Conservation (phyloP, 106 monocot species). For the Phalaenopsis aphrodite region DNA sequence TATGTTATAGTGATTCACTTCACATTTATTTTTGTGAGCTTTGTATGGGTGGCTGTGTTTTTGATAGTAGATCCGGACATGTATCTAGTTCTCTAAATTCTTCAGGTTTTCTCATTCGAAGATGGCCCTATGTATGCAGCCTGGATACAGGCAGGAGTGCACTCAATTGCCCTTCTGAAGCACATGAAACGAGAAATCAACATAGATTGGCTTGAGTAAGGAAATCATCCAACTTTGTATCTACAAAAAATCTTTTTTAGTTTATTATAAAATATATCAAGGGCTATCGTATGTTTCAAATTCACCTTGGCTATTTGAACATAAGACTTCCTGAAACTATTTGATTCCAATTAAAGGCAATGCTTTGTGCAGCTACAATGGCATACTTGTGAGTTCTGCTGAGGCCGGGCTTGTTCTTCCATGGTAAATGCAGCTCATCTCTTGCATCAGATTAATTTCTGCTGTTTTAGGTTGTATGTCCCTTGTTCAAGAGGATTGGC, state of each 20-base stretch:
- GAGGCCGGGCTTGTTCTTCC: conserved; percentile 56
- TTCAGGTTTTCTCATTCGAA: conserved; percentile 72
- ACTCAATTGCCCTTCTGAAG: conserved; percentile 29
- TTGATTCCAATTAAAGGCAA: neutral
- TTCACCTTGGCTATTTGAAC: neutral
- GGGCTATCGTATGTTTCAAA: neutral
- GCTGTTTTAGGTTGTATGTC: neutral
- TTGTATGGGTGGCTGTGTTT: neutral
- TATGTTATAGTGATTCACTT: neutral
- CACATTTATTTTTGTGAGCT: neutral
- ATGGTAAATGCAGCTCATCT: conserved; percentile 33
- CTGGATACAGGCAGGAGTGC: conserved; percentile 52
- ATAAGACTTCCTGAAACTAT: neutral
- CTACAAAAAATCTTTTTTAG: neutral
- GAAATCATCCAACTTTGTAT: neutral
- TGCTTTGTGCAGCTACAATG: conserved; percentile 81
- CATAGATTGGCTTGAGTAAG: conserved; percentile 91
- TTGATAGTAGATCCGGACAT: neutral
- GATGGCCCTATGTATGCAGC: conserved; percentile 49
- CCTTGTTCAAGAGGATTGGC: neutral
- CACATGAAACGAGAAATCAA: conserved; percentile 12
- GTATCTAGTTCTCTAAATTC: conserved; percentile 3
- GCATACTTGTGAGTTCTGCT: conserved; percentile 68
- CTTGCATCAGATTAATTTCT: neutral
- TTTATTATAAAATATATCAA: neutral